Evolutionary conservation across 1,284 basidiomycete species (phyloP), one percentile per base, ranked within the genome.

Genomic region (Taiwanofungus camphoratus): DNA sequence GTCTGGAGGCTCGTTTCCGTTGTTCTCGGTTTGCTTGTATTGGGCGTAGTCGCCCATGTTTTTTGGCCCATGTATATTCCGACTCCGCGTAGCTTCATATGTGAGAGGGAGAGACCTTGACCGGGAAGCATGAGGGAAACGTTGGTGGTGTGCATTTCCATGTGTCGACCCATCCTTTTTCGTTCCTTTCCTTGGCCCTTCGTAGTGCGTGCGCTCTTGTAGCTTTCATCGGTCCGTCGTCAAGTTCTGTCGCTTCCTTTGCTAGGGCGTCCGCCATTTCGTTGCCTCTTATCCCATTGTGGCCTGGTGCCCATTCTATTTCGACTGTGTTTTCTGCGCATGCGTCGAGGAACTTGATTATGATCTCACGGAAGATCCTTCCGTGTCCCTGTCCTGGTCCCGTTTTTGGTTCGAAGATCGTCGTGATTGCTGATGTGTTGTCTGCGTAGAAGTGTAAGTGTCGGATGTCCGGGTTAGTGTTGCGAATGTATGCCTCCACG

Each of bases 231-330:
- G 18, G 7, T 12, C 19, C 29, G n/a, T 21, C 23, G 15, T 34
- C 7, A 21, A 41, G 32, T 13, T 37, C 24, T n/a, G 52, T 51
- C 2, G 55, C 60, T 30, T 45, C 34, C 39, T 61, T 63, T 13
- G 61, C 61, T 0, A 63, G 53, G 21, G 49, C 24, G 45, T 64
- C 61, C 8, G 59, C 61, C 2, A 49, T 27, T 26, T 63, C 54
- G 36, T 64, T 62, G 5, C 61, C 61, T 26, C 4, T 3, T n/a
- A 64, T 55, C 8, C 48, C 54, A 9, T 34, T 42, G 44, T 64
- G 62, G n/a, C 60, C 52, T 5, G 57, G 29, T 40, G 15, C 21
- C 39, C 39, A 24, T 11, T 15, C 39, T 7, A 41, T 21, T n/a
- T 30, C 31, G n/a, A 41, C 39, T 15, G 30, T 41, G 31, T 34